Percentiles rank a stretch among this genome's conserved stretches.
Evolutionary conservation across 805 yeast genomes (phyloP).

Genomic region (Cyberlindnera saturnus): DNA sequence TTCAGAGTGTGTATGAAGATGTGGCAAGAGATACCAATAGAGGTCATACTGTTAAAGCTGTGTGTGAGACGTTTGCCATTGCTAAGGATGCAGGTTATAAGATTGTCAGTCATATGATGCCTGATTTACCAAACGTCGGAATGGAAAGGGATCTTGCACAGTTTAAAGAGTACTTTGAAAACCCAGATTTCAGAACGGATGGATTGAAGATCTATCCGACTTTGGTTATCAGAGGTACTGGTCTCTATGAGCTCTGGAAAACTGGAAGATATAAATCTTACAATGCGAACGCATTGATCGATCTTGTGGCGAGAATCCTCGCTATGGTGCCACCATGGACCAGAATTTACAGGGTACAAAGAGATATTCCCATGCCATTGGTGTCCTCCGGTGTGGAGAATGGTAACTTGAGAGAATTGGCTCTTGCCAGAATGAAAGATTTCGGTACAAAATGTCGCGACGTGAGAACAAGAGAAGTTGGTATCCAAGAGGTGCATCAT

Average conservation of each 20-base stretch:
- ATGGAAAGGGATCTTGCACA: constrained; percentile 97
- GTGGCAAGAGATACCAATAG: constrained; percentile 97
- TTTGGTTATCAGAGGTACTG: constrained; percentile 94
- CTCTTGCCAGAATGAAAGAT: constrained; percentile 96
- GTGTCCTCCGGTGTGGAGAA: constrained; percentile 97
- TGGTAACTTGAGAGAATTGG: constrained; percentile 92
- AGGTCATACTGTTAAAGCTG: constrained; percentile 95
- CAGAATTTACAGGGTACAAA: constrained; percentile 93
- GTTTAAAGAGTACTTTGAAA: constrained; percentile 93
- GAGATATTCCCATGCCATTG: constrained; percentile 98
- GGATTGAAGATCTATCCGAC: constrained; percentile 96
- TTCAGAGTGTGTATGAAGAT: constrained; percentile 94
- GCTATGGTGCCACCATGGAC: constrained; percentile 99
- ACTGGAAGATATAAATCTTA: constrained; percentile 91
- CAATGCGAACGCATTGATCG: constrained; percentile 89
- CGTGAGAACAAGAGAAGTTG: constrained; percentile 96
- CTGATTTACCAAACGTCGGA: constrained; percentile 96
- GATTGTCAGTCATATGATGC: constrained; percentile 99
- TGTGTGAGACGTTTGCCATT: constrained; percentile 88
- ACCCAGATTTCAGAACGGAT: constrained; percentile 94
- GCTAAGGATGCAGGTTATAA: constrained; percentile 99
- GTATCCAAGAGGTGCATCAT: constrained; percentile 97
- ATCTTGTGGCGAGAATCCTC: constrained; percentile 89
- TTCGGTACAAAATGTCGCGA: constrained; percentile 95
- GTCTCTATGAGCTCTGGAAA: constrained; percentile 95